Base-by-base conservation (phyloP, 768 basidiomycete genomes). In the Krasilnikovozyma curviuscula region DNA sequence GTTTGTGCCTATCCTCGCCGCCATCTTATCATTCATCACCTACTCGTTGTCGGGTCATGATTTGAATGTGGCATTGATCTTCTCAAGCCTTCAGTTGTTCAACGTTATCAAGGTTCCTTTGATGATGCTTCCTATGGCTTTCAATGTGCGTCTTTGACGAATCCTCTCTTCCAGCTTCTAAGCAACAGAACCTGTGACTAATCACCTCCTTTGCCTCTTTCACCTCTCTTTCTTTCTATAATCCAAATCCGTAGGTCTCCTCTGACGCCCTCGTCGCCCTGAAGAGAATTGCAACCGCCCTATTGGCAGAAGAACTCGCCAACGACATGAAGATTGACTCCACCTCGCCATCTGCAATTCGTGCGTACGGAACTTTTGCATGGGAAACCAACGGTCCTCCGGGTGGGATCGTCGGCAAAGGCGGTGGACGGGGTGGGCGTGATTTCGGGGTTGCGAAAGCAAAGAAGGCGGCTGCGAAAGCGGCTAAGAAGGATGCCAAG, bases 11-110 rank as follows among this genome's bases (percentile, higher is more conserved):
- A 63, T 71, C 10, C 54, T 73, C 18, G 71, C 72, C 5, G 66
- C 72, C 5, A 64, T 76, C 35, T 55, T 74, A 40, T 68, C 71
- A 2, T 59, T 79, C 73, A 73, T 81, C 53, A 76, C 77, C 0
- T 81, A 79, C 55, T 68, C 70, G 1, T 60, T 79, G 16, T 72
- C 65, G 27, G 74, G 73, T 8, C 74, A 78, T 49, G 57, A 64
- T 7, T 67, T 78, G 27, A 68, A 72, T 50, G 61, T 75, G 3
- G 71, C 75, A 0, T 63, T 68, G 45, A 72, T 78, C 42, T 78
- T 78, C 59, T 65, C 68, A 5, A 70, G 72, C 6, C 60, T 78
- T 19, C 75, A 77, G 50, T 63, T 75, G 25, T 76, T 77, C 65
- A 76, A 76, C 50, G 55, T 65, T 19, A 55, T 65, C 37, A 54